These are phyloP conservation scores for Chytridiales sp. DNA, from an alignment of 371 early-diverging fungal species.

Conservation along the genomic window DNA sequence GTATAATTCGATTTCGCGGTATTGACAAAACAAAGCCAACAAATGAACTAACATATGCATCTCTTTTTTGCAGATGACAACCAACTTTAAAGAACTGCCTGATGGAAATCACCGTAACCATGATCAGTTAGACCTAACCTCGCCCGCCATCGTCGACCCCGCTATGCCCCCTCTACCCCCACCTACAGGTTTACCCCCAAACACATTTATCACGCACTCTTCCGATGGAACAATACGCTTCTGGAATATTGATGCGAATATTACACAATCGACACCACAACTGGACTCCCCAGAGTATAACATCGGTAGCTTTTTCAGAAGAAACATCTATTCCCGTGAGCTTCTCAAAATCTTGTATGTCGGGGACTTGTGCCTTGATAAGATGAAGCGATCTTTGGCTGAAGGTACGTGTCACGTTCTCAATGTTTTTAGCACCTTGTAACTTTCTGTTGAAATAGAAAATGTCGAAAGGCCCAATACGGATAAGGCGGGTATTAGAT, in stretches of 20 bases:
- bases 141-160: constrained; percentile 5
- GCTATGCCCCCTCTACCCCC: constrained; percentile 19
- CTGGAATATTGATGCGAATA: constrained; percentile 81
- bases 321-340: constrained; percentile 63
- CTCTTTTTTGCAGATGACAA: too few species aligned
- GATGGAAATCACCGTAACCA: background rate
- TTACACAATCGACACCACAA: constrained; percentile 23
- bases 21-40: too few species aligned
- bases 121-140: background rate
- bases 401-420: background rate
- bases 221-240: constrained; percentile 79
- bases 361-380: constrained; percentile 40
- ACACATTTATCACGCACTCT: constrained; percentile 75
- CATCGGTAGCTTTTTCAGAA: constrained; percentile 32
- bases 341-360: constrained; percentile 61
- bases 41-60: too few species aligned
- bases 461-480: background rate
- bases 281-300: background rate
- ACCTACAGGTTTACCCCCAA: constrained; percentile 51
- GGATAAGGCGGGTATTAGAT: constrained; percentile 59
- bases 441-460: background rate
- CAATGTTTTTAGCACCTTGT: background rate
- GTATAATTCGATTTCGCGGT: too few species aligned
- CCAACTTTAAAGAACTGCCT: too few species aligned
- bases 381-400: background rate